phyloP scores from a whole-genome alignment of 2,329 filamentous ascomycete species.

The Fusarium duplospermum region DNA sequence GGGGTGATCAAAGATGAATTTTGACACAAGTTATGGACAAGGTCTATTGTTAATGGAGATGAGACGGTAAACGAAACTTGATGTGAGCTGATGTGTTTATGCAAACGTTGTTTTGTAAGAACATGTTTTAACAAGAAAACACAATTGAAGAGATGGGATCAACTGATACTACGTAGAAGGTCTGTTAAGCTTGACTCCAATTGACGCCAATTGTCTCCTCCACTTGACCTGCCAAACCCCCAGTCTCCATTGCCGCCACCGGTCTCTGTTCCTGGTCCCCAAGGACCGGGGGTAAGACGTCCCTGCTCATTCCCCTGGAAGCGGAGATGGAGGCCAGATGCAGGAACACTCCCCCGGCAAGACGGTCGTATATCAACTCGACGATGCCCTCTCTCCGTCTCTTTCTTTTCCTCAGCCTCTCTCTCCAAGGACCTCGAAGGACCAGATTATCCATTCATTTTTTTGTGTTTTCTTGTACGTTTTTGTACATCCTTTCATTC shows the following conservation, averaged over 20 bases:
- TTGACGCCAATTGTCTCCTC: constrained; percentile 1
- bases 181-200: neutral
- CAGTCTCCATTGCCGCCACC: constrained; percentile 15
- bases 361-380: constrained; percentile 42
- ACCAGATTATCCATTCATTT: constrained; percentile 45
- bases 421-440: constrained; percentile 46
- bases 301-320: neutral
- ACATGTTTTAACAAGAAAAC: neutral
- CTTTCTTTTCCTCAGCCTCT: constrained; percentile 33
- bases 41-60: neutral
- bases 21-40: neutral
- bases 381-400: neutral
- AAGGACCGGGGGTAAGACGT: constrained; percentile 7
- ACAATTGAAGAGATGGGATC: neutral
- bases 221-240: constrained; percentile 15
- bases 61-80: constrained; percentile 18
- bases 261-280: neutral
- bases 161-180: neutral
- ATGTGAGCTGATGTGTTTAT: constrained; percentile 12
- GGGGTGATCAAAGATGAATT: neutral
- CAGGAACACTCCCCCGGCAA: constrained; percentile 25
- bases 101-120: neutral
- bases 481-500: constrained; percentile 46
- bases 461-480: constrained; percentile 40
- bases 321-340: constrained; percentile 29